Evolutionary conservation across 176 grass and related monocot genomes (phyloP).

Genomic region (Metroxylon sagu): DNA sequence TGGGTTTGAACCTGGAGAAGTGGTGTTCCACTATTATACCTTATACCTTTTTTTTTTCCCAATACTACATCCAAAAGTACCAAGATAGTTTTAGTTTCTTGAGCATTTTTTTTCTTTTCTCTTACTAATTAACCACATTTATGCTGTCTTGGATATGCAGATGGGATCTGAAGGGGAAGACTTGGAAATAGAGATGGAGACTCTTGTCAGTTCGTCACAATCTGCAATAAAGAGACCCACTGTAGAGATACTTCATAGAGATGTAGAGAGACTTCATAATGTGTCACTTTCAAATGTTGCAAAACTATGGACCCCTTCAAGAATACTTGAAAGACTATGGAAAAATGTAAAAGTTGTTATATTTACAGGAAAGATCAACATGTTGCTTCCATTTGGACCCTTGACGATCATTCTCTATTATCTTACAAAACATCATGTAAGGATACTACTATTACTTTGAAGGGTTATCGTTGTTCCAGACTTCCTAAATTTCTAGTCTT

Average conservation of each 20-base stretch:
- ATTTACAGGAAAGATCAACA: conserved; percentile 51
- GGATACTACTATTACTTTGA: conserved; percentile 2
- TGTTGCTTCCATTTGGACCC: conserved; percentile 52
- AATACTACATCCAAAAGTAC: too few relatives aligned
- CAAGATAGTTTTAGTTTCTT: too few relatives aligned
- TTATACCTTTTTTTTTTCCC: too few relatives aligned
- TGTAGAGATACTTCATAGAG: too few relatives aligned
- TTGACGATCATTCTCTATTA: conserved; percentile 42
- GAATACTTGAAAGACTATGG: not conserved
- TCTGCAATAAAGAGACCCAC: conserved; percentile 1
- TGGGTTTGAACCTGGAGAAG: too few relatives aligned
- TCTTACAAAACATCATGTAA: conserved; percentile 57
- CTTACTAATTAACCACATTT: not conserved
- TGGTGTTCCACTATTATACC: too few relatives aligned
- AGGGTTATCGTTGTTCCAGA: not conserved
- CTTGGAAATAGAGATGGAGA: conserved; percentile 10
- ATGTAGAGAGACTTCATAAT: conserved; percentile 2
- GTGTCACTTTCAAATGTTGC: not conserved
- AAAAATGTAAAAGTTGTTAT: conserved; percentile 45
- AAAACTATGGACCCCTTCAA: conserved; percentile 2
- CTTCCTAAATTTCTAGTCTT: not conserved
- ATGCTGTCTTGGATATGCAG: conserved; percentile 2
- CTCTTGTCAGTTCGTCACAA: not conserved
- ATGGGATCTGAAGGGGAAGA: conserved; percentile 4
- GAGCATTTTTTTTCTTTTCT: too few relatives aligned